These are phyloP conservation scores for Kalmanozyma brasiliensis DNA, from an alignment of 1,284 basidiomycete genomes.

Conservation along the genomic window DNA sequence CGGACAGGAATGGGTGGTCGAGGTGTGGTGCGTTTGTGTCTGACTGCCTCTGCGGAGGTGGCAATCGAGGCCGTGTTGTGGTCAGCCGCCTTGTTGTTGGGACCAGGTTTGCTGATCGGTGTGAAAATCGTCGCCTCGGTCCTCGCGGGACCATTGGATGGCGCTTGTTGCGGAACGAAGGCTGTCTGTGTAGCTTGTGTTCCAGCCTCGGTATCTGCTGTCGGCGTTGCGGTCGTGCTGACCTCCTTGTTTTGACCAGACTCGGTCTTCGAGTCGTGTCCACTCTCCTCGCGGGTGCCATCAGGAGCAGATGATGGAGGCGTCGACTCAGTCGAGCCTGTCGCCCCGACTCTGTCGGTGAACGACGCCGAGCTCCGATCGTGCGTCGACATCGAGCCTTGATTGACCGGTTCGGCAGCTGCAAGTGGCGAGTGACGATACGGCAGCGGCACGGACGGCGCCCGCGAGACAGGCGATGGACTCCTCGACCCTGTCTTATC, in stretches of 20 bases:
- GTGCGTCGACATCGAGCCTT: constrained; percentile 15
- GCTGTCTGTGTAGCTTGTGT: too few species aligned
- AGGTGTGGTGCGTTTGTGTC: constrained; percentile 3
- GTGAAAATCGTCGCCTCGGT: too few species aligned
- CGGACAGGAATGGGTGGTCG: constrained; percentile 28
- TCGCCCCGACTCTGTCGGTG: background rate
- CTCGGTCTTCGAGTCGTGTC: too few species aligned
- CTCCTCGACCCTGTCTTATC: constrained; percentile 3
- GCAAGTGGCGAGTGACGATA: constrained; percentile 24
- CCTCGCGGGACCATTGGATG: too few species aligned
- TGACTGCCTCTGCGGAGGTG: background rate
- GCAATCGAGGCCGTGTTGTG: background rate
- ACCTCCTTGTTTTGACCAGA: too few species aligned
- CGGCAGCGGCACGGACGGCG: constrained; percentile 29
- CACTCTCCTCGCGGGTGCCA: constrained; percentile 1
- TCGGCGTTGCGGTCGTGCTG: too few species aligned
- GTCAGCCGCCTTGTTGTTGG: too few species aligned
- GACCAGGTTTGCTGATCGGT: too few species aligned
- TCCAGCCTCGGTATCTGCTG: too few species aligned
- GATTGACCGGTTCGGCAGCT: background rate
- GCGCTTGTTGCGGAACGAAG: too few species aligned
- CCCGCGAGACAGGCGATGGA: constrained; percentile 11
- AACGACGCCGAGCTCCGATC: constrained; percentile 8
- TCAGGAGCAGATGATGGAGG: constrained; percentile 15
- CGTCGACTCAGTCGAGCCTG: constrained; percentile 7